Conservation (phyloP, 2,329 filamentous ascomycete genomes). For the Penicillium sp. region DNA sequence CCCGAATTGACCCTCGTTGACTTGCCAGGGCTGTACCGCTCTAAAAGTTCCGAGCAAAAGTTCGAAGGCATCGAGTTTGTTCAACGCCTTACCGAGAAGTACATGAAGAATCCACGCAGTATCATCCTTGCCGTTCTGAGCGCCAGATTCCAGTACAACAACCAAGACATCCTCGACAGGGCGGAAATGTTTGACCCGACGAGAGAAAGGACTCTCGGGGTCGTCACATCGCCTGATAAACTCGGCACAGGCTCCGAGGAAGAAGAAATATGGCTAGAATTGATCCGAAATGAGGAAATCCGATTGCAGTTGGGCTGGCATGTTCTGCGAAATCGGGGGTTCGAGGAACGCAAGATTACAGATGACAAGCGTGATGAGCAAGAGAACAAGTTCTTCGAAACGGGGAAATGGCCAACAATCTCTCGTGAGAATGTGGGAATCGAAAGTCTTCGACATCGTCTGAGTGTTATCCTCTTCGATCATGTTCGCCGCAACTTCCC, state of each 20-base stretch:
- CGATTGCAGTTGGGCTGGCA: constrained; percentile 55
- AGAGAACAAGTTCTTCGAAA: constrained; percentile 40
- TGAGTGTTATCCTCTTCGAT: constrained; percentile 41
- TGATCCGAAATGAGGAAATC: constrained; percentile 48
- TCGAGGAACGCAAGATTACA: constrained; percentile 35
- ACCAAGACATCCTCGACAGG: constrained; percentile 60
- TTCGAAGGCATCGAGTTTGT: constrained; percentile 58
- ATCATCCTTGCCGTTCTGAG: constrained; percentile 63
- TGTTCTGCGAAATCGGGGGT: constrained; percentile 50
- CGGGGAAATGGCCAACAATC: constrained; percentile 32
- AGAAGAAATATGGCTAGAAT: constrained; percentile 39
- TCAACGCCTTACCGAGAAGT: constrained; percentile 53
- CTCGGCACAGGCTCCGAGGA: constrained; percentile 40
- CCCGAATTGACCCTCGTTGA: constrained; percentile 66
- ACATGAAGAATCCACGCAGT: constrained; percentile 62
- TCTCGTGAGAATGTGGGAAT: constrained; percentile 35
- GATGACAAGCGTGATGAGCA: constrained; percentile 34
- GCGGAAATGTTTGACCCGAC: constrained; percentile 40
- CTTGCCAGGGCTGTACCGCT: constrained; percentile 62
- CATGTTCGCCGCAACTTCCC: constrained; percentile 37
- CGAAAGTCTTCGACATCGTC: constrained; percentile 40
- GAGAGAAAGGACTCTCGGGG: constrained; percentile 44
- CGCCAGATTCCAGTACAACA: constrained; percentile 58
- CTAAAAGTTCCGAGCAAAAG: constrained; percentile 58
- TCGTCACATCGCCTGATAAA: constrained; percentile 55